phyloP scores from a whole-genome alignment of 2,329 filamentous ascomycete species.

The Drechslerella coelobrocha region DNA sequence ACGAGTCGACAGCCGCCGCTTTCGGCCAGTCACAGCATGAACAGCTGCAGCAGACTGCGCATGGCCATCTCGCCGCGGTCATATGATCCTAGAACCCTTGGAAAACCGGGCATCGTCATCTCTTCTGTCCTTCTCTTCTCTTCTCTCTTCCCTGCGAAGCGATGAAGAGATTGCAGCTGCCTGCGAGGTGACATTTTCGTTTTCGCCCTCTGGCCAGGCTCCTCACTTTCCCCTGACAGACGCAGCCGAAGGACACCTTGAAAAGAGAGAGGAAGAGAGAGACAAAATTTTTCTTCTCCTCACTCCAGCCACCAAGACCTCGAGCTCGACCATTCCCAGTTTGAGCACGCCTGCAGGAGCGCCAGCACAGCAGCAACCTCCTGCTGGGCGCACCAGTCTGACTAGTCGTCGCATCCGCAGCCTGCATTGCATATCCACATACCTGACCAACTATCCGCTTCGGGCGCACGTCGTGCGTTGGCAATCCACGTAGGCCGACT shows the following conservation, averaged over 20 bases:
- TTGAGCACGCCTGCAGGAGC: slow-evolving; percentile 1
- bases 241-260: not conserved
- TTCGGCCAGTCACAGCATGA: not conserved
- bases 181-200: not conserved
- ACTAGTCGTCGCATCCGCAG: slow-evolving; percentile 20
- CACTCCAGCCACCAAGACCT: not conserved
- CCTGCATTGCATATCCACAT: slow-evolving; percentile 17
- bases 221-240: not conserved
- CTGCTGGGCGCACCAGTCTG: slow-evolving; percentile 2
- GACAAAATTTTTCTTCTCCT: no score
- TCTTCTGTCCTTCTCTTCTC: not conserved
- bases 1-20: not conserved
- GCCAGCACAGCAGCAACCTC: slow-evolving; percentile 5
- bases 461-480: slow-evolving; percentile 42
- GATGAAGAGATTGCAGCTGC: no score
- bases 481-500: slow-evolving; percentile 39
- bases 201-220: no score
- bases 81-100: not conserved
- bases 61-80: not conserved
- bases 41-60: no score
- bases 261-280: no score
- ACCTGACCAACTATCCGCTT: slow-evolving; percentile 40
- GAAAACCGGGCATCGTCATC: not conserved
- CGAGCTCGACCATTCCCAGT: slow-evolving; percentile 10
- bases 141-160: no score